Percentiles rank a stretch among this genome's conserved stretches.
Conservation (phyloP, 441 rosid genomes). For the Isatis lusitanica region DNA sequence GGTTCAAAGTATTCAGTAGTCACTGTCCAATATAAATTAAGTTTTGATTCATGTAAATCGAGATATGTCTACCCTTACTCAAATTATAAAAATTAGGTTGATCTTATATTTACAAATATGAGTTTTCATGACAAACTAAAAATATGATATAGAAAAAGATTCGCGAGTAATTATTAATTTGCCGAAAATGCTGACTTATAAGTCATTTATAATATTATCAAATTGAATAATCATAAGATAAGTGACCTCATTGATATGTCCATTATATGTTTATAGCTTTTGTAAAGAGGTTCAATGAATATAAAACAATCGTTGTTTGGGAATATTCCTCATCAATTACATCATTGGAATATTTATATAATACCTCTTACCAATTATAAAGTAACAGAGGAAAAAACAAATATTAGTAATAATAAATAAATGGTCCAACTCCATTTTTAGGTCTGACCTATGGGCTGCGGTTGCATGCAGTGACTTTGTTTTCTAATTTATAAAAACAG, state of each 20-base stretch:
- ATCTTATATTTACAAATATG: background rate
- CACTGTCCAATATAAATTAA: too few relatives aligned
- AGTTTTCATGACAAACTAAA: background rate
- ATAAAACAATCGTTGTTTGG: conserved; percentile 26
- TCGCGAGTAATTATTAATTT: background rate
- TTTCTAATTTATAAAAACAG: conserved; percentile 1
- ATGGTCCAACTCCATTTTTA: conserved; percentile 27
- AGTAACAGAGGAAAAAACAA: background rate
- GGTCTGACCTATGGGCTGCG: conserved; percentile 28
- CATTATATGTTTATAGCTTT: conserved; percentile 26
- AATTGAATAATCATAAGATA: conserved; percentile 18
- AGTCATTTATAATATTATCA: conserved; percentile 6
- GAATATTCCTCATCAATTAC: conserved; percentile 34
- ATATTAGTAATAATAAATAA: background rate
- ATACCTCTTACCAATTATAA: conserved; percentile 1
- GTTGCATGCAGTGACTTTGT: conserved; percentile 29
- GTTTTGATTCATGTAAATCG: too few relatives aligned
- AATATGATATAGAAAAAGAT: background rate
- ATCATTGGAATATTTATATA: conserved; percentile 24
- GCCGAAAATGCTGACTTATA: conserved; percentile 35
- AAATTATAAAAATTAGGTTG: background rate
- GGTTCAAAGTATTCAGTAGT: too few relatives aligned
- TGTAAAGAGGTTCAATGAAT: conserved; percentile 32
- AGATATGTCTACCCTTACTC: background rate
- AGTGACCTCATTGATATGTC: conserved; percentile 31